phyloP scores from a whole-genome alignment of 768 basidiomycete genomes.

The Suillus variegatus region DNA sequence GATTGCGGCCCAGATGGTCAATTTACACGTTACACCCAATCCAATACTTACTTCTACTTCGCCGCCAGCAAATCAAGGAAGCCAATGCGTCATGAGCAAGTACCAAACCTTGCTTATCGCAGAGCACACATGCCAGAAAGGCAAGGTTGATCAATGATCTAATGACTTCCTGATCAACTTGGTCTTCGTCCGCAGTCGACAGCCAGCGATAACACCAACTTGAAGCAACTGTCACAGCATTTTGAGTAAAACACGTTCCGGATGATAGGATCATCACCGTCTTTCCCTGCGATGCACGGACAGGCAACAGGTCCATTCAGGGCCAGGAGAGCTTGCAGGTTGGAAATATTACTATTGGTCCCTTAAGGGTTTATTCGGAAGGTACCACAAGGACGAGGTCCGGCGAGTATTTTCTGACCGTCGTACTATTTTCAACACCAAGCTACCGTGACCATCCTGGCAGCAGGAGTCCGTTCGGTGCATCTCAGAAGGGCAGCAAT shows the following conservation, averaged over 20 bases:
- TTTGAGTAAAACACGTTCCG: background rate
- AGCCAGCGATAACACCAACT: background rate
- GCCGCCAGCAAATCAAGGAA: slow-evolving; percentile 1
- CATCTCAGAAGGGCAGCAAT: no score
- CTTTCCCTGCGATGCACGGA: slow-evolving; percentile 1
- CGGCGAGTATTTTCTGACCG: no score
- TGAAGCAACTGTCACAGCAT: background rate
- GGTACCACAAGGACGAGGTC: background rate
- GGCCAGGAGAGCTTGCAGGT: background rate
- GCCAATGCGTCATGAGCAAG: background rate
- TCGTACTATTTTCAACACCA: no score
- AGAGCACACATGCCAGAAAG: background rate
- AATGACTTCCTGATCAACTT: background rate
- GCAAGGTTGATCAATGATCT: background rate
- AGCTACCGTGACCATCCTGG: no score
- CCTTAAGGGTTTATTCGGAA: background rate
- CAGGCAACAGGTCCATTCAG: background rate
- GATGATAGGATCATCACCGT: background rate
- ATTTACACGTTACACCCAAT: no score
- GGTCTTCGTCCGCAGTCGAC: background rate
- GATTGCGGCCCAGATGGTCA: background rate
- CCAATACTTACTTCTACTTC: background rate
- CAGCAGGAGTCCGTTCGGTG: no score
- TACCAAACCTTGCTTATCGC: background rate
- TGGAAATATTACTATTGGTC: background rate